A percentile compares a stretch with the other conserved stretches of the same genome.
Evolutionary conservation across 176 grass and related monocot species (phyloP).

Genomic region (Cenchrus fungigraminus): DNA sequence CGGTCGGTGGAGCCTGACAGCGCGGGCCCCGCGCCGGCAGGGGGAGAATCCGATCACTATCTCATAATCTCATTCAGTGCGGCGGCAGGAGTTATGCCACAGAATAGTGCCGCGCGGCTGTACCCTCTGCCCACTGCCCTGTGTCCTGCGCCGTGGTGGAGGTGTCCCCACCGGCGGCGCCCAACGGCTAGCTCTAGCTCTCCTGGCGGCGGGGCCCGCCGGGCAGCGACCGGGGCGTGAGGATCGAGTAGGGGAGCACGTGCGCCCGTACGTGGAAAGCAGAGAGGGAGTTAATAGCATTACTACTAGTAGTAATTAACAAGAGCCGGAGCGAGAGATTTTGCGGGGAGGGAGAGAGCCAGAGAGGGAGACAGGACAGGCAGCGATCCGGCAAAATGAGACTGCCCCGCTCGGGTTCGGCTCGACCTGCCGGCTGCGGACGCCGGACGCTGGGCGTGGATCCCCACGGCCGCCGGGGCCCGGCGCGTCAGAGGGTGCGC

Average conservation of each 20-base stretch:
- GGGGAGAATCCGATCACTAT: slow-evolving; percentile 38
- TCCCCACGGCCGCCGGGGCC: slow-evolving; percentile 34
- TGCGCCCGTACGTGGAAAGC: slow-evolving; percentile 41
- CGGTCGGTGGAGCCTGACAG: background rate
- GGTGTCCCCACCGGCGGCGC: background rate
- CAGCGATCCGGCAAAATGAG: slow-evolving; percentile 30
- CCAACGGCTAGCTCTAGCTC: slow-evolving; percentile 49
- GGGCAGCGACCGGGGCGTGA: slow-evolving; percentile 10
- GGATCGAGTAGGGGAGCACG: slow-evolving; percentile 37
- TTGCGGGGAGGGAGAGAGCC: background rate
- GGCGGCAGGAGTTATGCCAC: background rate
- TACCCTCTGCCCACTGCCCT: background rate
- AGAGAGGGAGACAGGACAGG: background rate
- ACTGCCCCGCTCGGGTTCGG: background rate
- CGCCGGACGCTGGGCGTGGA: slow-evolving; percentile 33
- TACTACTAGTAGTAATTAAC: slow-evolving; percentile 8
- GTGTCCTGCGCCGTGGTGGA: background rate
- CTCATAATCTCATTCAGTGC: slow-evolving; percentile 41
- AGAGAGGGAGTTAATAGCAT: slow-evolving; percentile 23
- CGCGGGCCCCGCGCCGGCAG: background rate
- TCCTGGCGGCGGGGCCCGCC: background rate
- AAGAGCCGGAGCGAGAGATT: background rate
- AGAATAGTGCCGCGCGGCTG: background rate
- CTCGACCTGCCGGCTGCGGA: background rate
- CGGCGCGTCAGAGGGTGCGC: background rate